These are phyloP conservation scores for Lipomyces lipofer DNA, from an alignment of 805 yeast genomes.

Conservation along the genomic window DNA sequence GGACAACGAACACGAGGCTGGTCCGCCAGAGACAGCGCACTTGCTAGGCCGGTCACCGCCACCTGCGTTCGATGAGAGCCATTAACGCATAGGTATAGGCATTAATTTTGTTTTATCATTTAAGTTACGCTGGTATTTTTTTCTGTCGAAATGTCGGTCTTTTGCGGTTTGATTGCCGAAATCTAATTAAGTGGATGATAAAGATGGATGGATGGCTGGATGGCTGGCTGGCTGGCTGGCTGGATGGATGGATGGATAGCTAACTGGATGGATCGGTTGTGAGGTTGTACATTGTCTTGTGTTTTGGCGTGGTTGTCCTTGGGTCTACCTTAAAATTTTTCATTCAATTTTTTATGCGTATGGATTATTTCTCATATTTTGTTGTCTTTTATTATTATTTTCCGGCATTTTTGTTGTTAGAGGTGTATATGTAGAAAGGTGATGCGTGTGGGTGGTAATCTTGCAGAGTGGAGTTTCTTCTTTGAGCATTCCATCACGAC, in stretches of 20 bases:
- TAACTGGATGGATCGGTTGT: neutral
- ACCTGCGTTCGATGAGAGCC: conserved; percentile 26
- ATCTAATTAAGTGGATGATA: neutral
- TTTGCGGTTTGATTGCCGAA: neutral
- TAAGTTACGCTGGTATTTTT: neutral
- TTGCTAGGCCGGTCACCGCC: conserved; percentile 30
- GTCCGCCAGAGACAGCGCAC: conserved; percentile 23
- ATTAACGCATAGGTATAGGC: neutral
- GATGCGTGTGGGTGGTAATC: too few species aligned
- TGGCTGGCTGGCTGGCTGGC: neutral
- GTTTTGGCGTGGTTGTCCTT: conserved; percentile 2
- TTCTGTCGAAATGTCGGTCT: too few species aligned
- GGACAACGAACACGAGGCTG: conserved; percentile 18
- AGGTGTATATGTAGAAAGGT: too few species aligned
- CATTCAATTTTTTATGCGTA: too few species aligned
- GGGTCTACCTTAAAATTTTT: too few species aligned
- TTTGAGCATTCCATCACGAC: too few species aligned
- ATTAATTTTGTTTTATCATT: neutral
- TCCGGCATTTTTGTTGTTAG: too few species aligned
- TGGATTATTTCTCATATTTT: too few species aligned
- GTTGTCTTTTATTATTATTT: too few species aligned
- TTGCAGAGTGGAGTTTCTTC: too few species aligned
- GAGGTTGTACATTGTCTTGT: neutral
- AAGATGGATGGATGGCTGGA: neutral
- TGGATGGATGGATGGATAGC: neutral